Evolutionary conservation across 2,329 filamentous ascomycete species (phyloP).

Genomic region (Alternaria brassicicola): DNA sequence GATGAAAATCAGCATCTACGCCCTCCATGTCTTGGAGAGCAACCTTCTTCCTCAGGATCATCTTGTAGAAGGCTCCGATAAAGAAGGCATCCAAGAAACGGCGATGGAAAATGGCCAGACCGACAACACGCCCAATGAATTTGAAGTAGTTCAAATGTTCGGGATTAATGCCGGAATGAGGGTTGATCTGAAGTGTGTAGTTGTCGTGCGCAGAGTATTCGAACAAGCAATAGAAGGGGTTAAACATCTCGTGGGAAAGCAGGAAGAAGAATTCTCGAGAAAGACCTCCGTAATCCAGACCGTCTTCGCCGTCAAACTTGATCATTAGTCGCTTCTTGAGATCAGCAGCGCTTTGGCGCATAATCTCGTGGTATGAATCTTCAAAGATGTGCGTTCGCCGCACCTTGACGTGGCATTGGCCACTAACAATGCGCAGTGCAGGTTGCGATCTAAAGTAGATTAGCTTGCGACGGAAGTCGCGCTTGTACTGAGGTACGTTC

Average conservation of each 20-base stretch:
- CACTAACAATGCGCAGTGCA: constrained; percentile 90
- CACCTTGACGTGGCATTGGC: constrained; percentile 98
- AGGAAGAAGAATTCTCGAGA: constrained; percentile 99
- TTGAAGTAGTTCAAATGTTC: constrained; percentile 99
- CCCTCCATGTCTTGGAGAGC: constrained; percentile 96
- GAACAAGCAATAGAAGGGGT: constrained; percentile 99
- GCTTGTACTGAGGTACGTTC: constrained; percentile 99
- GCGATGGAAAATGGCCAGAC: constrained; percentile 95
- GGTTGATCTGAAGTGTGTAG: constrained; percentile 99
- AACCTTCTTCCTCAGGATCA: constrained; percentile 95
- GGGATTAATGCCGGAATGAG: constrained; percentile 97
- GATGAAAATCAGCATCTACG: constrained; percentile 96
- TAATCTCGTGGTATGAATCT: constrained; percentile 98
- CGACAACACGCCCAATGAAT: constrained; percentile 97
- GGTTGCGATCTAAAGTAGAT: constrained; percentile 99
- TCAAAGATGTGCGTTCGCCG: constrained; percentile 97
- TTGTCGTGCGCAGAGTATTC: constrained; percentile 99
- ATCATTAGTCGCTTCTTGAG: constrained; percentile 99
- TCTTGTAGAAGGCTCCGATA: constrained; percentile 98
- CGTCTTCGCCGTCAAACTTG: constrained; percentile 98
- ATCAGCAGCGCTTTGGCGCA: constrained; percentile 92
- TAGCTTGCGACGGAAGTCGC: constrained; percentile 95
- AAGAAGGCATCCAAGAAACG: constrained; percentile 99
- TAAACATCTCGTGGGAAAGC: constrained; percentile 99
- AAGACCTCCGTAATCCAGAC: constrained; percentile 95